phyloP scores from a whole-genome alignment of 225 moss, liverwort and hornwort genomes.

The Physcomitrellopsis africana region DNA sequence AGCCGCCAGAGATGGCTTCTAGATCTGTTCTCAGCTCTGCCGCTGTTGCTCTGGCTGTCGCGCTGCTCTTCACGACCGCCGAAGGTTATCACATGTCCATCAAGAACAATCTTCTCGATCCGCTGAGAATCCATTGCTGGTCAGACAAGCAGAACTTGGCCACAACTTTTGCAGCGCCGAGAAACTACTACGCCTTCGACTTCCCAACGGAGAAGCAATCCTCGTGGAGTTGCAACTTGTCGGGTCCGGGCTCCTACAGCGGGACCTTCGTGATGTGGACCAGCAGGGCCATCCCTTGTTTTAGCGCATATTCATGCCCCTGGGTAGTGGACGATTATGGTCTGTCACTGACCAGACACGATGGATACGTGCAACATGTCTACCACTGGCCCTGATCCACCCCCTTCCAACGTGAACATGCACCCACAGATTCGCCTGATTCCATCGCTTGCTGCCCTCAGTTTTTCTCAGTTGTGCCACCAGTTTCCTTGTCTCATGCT shows the following conservation, averaged over 20 bases:
- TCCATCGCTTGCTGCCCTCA: too few relatives aligned
- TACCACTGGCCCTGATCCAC: conserved; percentile 21
- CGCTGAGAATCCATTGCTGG: neutral
- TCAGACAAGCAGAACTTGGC: conserved; percentile 9
- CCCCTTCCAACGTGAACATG: too few relatives aligned
- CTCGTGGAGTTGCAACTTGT: conserved; percentile 18
- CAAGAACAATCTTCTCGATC: conserved; percentile 13
- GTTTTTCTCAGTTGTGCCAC: too few relatives aligned
- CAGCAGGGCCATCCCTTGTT: neutral
- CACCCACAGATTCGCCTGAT: too few relatives aligned
- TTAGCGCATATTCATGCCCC: neutral
- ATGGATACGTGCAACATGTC: conserved; percentile 25
- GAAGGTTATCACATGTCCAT: conserved; percentile 5
- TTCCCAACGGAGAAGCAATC: neutral
- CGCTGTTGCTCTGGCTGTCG: neutral
- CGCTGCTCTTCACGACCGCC: neutral
- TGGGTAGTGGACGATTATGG: conserved; percentile 29
- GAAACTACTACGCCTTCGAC: neutral
- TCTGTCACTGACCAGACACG: conserved; percentile 10
- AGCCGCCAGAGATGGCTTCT: neutral
- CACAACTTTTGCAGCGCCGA: neutral
- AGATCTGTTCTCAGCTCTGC: neutral
- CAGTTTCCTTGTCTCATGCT: too few relatives aligned
- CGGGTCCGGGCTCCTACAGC: conserved; percentile 20
- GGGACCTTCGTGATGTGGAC: conserved; percentile 17